Percentiles rank a stretch among this genome's conserved stretches.
phyloP scores from a whole-genome alignment of 2,329 filamentous ascomycete species.

The Neofusicoccum cordaticola region DNA sequence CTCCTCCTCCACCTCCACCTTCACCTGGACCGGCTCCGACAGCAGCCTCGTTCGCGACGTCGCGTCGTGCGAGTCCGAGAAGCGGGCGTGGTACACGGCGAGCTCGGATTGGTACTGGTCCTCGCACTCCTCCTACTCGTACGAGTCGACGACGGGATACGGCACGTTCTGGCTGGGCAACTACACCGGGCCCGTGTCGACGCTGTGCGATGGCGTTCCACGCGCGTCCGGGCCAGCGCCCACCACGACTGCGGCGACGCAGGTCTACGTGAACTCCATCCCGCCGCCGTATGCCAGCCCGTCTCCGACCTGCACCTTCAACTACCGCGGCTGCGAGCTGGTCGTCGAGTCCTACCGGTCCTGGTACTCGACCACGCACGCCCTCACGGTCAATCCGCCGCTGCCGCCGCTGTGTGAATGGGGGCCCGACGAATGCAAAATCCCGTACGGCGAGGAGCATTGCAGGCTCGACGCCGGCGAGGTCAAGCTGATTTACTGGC shows the following conservation, averaged over 20 bases:
- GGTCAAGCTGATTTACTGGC: constrained; percentile 15
- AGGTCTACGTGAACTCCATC: neutral
- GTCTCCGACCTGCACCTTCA: constrained; percentile 12
- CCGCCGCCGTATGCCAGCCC: neutral
- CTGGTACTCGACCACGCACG: neutral
- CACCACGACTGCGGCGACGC: neutral
- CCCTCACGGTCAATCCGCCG: neutral
- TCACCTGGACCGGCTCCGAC: constrained; percentile 8
- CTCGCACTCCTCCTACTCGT: constrained; percentile 2
- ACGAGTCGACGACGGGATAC: neutral
- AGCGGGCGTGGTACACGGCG: neutral
- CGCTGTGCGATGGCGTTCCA: constrained; percentile 8
- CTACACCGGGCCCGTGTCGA: constrained; percentile 11
- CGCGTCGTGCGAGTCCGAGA: neutral
- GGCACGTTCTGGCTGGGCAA: neutral
- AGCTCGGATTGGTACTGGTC: neutral
- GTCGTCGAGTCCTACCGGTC: neutral
- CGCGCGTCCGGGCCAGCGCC: neutral
- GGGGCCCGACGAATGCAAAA: neutral
- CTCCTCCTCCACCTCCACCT: neutral
- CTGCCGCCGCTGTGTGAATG: constrained; percentile 4
- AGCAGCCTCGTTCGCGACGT: neutral
- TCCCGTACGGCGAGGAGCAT: neutral
- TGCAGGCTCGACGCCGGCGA: constrained; percentile 12
- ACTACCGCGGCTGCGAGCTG: constrained; percentile 12